Evolutionary conservation across 2,329 filamentous ascomycete genomes (phyloP).

Genomic region (Neonectria punicea): DNA sequence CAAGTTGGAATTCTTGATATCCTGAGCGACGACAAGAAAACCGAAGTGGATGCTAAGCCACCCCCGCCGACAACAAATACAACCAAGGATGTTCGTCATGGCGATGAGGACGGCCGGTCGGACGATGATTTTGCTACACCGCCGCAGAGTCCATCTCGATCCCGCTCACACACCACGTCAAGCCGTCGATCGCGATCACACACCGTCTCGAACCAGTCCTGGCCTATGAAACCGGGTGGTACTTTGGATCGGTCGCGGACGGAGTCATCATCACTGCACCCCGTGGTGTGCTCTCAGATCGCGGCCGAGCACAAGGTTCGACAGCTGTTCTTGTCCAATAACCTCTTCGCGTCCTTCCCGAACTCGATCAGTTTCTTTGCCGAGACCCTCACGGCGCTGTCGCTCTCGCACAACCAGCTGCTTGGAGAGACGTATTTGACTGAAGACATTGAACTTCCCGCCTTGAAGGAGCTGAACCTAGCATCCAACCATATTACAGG

Average conservation of each 20-base stretch:
- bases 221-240: conserved; percentile 68
- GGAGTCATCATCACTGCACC: conserved; percentile 68
- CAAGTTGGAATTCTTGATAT: conserved; percentile 36
- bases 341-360: conserved; percentile 77
- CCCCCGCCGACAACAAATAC: neutral
- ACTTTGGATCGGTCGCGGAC: conserved; percentile 77
- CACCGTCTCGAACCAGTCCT: conserved; percentile 58
- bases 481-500: conserved; percentile 78
- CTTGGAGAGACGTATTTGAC: conserved; percentile 72
- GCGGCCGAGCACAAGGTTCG: conserved; percentile 62
- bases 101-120: conserved; percentile 58
- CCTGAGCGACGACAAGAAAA: conserved; percentile 35
- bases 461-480: conserved; percentile 81
- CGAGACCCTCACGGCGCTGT: conserved; percentile 75
- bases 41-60: conserved; percentile 9
- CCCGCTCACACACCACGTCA: conserved; percentile 59
- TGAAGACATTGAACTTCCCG: conserved; percentile 74
- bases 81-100: conserved; percentile 20
- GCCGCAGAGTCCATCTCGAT: conserved; percentile 60
- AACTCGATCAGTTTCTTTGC: conserved; percentile 77
- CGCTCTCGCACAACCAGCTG: conserved; percentile 80
- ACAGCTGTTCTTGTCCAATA: conserved; percentile 79
- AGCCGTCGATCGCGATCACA: conserved; percentile 57
- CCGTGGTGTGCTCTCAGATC: conserved; percentile 65
- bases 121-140: conserved; percentile 68